Percentiles rank a stretch among this genome's conserved stretches.
Conservation (phyloP, 495 filamentous ascomycete genomes). For the Trichoderma asperelloides region DNA sequence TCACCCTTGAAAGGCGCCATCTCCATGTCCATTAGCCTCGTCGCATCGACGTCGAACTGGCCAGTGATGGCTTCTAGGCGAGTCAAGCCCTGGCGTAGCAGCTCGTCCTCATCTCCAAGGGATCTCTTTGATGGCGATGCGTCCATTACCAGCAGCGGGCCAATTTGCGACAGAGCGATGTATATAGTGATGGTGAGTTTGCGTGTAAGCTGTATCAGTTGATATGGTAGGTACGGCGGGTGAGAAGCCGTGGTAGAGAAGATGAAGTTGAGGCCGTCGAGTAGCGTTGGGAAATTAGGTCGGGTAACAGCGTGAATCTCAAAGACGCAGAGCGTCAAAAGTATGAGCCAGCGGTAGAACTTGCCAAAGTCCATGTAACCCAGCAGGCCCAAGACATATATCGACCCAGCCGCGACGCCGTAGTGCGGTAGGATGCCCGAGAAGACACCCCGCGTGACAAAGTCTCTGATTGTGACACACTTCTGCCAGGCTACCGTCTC, state of each 20-base stretch:
- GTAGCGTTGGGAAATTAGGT: slow-evolving; percentile 45
- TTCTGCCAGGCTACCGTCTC: slow-evolving; percentile 59
- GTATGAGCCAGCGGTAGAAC: slow-evolving; percentile 82
- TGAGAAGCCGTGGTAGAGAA: slow-evolving; percentile 40
- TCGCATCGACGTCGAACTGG: slow-evolving; percentile 55
- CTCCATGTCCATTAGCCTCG: slow-evolving; percentile 63
- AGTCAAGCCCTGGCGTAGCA: slow-evolving; percentile 41
- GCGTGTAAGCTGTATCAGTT: slow-evolving; percentile 67
- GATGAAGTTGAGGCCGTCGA: slow-evolving; percentile 55
- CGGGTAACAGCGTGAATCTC: slow-evolving; percentile 68
- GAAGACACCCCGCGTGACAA: slow-evolving; percentile 54
- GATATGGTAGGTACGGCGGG: slow-evolving; percentile 75
- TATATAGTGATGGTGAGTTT: slow-evolving; percentile 72
- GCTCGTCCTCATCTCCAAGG: slow-evolving; percentile 27
- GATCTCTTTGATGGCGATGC: slow-evolving; percentile 14
- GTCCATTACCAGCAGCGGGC: slow-evolving; percentile 45
- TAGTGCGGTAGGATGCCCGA: slow-evolving; percentile 55
- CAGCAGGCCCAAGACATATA: slow-evolving; percentile 61
- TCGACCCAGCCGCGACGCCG: slow-evolving; percentile 45
- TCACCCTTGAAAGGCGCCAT: slow-evolving; percentile 77
- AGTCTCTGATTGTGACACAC: slow-evolving; percentile 65
- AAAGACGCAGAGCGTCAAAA: slow-evolving; percentile 58
- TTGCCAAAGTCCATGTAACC: slow-evolving; percentile 79
- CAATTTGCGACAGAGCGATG: slow-evolving; percentile 83
- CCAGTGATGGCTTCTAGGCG: slow-evolving; percentile 45